Conservation (phyloP, 2,329 filamentous ascomycete genomes). For the Colletotrichum tofieldiae region DNA sequence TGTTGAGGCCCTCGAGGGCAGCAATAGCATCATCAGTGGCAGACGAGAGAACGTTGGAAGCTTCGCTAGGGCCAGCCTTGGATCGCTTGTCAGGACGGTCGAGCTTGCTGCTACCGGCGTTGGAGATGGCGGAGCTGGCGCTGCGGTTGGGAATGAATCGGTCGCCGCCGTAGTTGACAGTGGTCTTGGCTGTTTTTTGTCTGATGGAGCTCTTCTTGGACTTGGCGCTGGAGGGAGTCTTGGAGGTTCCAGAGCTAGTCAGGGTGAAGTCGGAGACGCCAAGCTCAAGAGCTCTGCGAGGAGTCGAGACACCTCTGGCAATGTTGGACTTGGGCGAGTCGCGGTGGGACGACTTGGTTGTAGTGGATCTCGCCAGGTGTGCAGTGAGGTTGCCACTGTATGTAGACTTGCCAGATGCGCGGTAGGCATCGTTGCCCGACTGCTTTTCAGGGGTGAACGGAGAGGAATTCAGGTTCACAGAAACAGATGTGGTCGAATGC, state of each 20-base stretch:
- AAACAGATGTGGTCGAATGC: constrained; percentile 64
- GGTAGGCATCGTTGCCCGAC: constrained; percentile 63
- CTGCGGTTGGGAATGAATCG: constrained; percentile 96
- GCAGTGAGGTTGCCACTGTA: constrained; percentile 86
- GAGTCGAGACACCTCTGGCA: constrained; percentile 80
- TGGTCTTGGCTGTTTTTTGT: constrained; percentile 79
- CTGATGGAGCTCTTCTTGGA: constrained; percentile 69
- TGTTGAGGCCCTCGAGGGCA: constrained; percentile 84
- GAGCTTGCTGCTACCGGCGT: constrained; percentile 86
- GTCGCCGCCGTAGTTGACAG: constrained; percentile 85
- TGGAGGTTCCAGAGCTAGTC: constrained; percentile 81
- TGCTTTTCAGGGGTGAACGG: constrained; percentile 82
- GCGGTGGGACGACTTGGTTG: constrained; percentile 77
- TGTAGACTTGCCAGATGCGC: constrained; percentile 77
- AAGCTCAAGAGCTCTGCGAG: constrained; percentile 87
- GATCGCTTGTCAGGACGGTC: constrained; percentile 79
- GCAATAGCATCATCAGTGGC: constrained; percentile 86
- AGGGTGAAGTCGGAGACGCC: constrained; percentile 94
- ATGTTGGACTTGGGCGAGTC: constrained; percentile 99
- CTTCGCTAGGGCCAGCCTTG: constrained; percentile 79
- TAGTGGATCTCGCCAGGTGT: constrained; percentile 80
- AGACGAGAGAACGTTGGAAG: constrained; percentile 82
- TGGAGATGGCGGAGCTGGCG: constrained; percentile 90
- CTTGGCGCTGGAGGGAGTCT: constrained; percentile 73
- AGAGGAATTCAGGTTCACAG: constrained; percentile 74